Base-by-base conservation (phyloP, 305 asterid genomes). In the Euphrasia arctica region DNA sequence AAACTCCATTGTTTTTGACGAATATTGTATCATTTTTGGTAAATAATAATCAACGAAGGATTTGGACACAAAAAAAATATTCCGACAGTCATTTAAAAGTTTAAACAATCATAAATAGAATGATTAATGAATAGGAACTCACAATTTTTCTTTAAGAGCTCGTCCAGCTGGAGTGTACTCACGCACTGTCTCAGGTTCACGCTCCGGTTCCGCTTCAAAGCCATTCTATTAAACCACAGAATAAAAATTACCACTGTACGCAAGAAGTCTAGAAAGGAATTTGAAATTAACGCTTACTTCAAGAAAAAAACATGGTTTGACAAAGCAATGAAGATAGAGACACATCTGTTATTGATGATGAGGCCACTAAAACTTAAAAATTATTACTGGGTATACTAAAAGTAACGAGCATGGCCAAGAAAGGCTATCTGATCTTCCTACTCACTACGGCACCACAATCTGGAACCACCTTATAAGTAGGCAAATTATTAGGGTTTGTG, bases 131-230 rank as follows among this genome's bases (percentile, higher is more conserved):
- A 69, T 60, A 43, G 14, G 54, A 66, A 87, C 98, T 87, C 75
- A 90, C 97, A 71, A 92, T 85, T 90, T 92, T 54, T 81, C 85
- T 82, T 89, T 92, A 29, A 80, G 78, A 54, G 96, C 95, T 57
- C 84, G 86, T 63, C 97, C 96, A 14, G 91, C 94, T 71, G 85
- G 77, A 18, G 94, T 81, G 60, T 92, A 92, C 78, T 81, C 86
- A 13, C 90, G 85, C 58, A 63, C 77, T 32, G 91, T 91, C 81
- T 86, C 95, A 6, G 84, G 84, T 61, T 82, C 94, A 36, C 82
- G 87, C 81, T 79, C 90, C 18, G 71, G 87, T 70, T 81, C 90
- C 73, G 70, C 95, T 71, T 80, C 95, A 54, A 57, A 85, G 45
- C 79, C 90, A 71, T 67, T 71, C 97, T 89, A 80, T 59, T 36